Conservation (phyloP, 148 eudicot species). For the Camellia sinensis region DNA sequence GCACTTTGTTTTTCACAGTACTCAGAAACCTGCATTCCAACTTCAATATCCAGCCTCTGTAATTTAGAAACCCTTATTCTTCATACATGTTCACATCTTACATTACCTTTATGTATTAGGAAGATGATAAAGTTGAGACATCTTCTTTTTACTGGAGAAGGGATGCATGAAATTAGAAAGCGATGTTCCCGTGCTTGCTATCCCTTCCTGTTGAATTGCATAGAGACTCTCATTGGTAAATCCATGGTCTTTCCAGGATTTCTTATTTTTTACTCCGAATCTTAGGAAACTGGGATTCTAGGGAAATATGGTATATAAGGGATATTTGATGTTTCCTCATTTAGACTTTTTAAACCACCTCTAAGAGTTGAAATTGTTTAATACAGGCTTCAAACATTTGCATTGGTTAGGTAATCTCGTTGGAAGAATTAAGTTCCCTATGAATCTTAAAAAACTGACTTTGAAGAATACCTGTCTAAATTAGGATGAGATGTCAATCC, state of each 20-base stretch:
- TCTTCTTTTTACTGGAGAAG: background rate
- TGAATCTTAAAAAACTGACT: conserved; percentile 12
- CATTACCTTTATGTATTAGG: background rate
- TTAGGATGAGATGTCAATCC: conserved; percentile 11
- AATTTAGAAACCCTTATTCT: conserved; percentile 18
- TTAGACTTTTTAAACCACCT: conserved; percentile 10
- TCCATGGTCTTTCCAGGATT: background rate
- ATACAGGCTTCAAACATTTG: too few relatives aligned
- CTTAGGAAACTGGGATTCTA: conserved; percentile 14
- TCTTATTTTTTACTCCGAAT: conserved; percentile 2
- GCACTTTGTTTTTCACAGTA: background rate
- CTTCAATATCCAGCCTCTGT: conserved; percentile 8
- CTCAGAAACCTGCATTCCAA: background rate
- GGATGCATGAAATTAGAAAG: background rate
- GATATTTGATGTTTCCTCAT: background rate
- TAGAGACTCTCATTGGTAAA: conserved; percentile 8
- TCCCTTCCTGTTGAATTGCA: background rate
- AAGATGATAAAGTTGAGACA: conserved; percentile 18
- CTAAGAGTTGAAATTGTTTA: background rate
- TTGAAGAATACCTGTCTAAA: background rate
- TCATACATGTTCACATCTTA: background rate
- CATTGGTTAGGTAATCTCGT: too few relatives aligned
- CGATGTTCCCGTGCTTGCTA: too few relatives aligned
- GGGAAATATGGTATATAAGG: background rate
- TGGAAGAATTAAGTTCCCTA: conserved; percentile 4